Base-by-base conservation (phyloP, 2,329 filamentous ascomycete species). In the Xylariaceae sp. region DNA sequence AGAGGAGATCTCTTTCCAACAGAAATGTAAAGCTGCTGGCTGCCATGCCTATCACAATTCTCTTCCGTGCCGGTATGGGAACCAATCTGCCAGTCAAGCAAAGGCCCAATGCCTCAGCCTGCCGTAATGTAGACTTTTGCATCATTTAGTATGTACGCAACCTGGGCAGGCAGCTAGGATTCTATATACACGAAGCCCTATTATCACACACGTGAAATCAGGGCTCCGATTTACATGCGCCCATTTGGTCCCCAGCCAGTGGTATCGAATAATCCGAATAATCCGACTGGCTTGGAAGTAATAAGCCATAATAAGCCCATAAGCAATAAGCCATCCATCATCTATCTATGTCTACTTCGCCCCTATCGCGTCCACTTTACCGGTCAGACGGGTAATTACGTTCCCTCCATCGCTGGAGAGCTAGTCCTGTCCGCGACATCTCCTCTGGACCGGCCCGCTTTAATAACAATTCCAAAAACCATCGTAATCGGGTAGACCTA, bases 401-500 rank as follows among this genome's bases (percentile, higher is more conserved):
- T 32, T 18, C 48, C 49, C 67, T 63, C 64, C 62, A 65, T 23
- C 53, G 46, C 40, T 53, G 49, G 14, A 72, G 48, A 40, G 44
- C 50, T 40, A 52, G 20, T 23, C 48, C 59, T 53, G 65, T 21
- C 54, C 42, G 43, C 65, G 66, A 52, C 69, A 73, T 48, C 60
- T 57, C 48, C 40, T 60, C 48, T 67, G 48, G 7, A 57, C 69
- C 60, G 48, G 54, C 6, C 54, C 71, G 62, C 18, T 60, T 60
- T 44, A 66, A 42, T 14, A 78, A 53, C 18, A 75, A 44, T 19
- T 56, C 53, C 20, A 78, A 44, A 49, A 73, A 67, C 73, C 73
- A 77, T 44, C 61, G 61, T 42, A 78, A 56, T 18, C 75, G 73
- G 20, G 58, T 58, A 26, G 67, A 71, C 40, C 71, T 69, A 3